Evolutionary conservation across 495 filamentous ascomycete genomes (phyloP), one percentile per base, ranked within the genome.

Genomic region (Aspergillus nidulans): DNA sequence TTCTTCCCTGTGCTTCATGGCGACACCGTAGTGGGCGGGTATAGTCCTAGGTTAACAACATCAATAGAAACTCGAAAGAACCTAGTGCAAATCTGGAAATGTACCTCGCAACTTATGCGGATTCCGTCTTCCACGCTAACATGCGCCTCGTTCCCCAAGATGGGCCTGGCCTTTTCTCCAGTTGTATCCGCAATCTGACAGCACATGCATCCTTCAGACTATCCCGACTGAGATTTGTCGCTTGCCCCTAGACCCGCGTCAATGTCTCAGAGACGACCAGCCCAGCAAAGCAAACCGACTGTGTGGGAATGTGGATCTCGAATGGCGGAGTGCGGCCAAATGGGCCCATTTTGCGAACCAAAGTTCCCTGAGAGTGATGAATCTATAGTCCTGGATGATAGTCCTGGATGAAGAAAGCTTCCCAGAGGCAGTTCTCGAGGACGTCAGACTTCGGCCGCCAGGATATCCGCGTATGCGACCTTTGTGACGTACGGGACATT

Each of bases 331-430:
- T 67, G 63, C 85, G 83, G 12, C 75, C 78, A 49, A 85, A 49
- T 82, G 70, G 8, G 66, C 73, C 83, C 83, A 85, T 21, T 86
- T 70, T 12, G 71, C 73, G 5, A 84, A 65, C 48, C 82, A 80
- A 53, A 86, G 82, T 63, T 82, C 77, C 26, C 84, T 75, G 59
- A 85, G 83, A 19, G 80, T 63, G 25, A 84, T 76, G 16, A 79
- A 81, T 59, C 86, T 77, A 47, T 85, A 79, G 55, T 86, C 87
- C 44, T 81, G 79, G 28, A 87, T 80, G 65, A 83, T n/a, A n/a
- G n/a, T n/a, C n/a, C n/a, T n/a, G n/a, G n/a, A n/a, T n/a, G n/a
- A 85, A 60, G 86, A 82, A 15, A 75, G 79, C 55, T 85, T 74
- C 0, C 84, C 84, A 0, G 83, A 80, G 20, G 82, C 82, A 7